phyloP scores from a whole-genome alignment of 2,329 filamentous ascomycete genomes.

The Triangularia verruculosa region DNA sequence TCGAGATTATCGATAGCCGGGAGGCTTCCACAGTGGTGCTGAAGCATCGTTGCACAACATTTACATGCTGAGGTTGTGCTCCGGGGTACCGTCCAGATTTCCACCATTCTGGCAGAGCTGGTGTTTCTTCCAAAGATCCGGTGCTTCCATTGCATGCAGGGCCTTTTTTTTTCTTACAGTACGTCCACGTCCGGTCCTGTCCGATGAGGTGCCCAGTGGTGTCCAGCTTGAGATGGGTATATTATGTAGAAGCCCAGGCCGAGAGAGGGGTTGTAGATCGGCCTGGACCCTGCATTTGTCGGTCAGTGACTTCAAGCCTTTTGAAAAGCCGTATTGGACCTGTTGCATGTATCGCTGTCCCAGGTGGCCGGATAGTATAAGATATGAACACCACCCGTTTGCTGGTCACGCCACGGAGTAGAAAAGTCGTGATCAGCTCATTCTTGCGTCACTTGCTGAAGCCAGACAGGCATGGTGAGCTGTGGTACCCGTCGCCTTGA shows the following conservation, averaged over 20 bases:
- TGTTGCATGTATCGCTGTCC: neutral
- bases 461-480: neutral
- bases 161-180: too few species aligned
- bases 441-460: slow-evolving; percentile 7
- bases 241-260: neutral
- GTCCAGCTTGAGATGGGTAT: neutral
- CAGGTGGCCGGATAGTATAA: neutral
- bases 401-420: neutral
- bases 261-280: slow-evolving; percentile 1
- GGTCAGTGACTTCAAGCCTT: neutral
- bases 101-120: neutral
- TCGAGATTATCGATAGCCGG: neutral
- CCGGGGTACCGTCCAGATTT: neutral
- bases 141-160: neutral
- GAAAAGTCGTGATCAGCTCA: slow-evolving; percentile 2
- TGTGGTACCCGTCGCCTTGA: neutral
- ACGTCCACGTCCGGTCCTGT: neutral
- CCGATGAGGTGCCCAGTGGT: neutral
- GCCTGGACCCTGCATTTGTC: neutral
- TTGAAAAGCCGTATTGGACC: neutral
- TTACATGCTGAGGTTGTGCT: neutral
- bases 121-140: neutral
- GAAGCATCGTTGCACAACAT: neutral
- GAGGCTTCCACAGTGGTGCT: neutral
- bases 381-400: neutral